Evolutionary conservation across 805 yeast species (phyloP).

Genomic region (Teunomyces panamensis): DNA sequence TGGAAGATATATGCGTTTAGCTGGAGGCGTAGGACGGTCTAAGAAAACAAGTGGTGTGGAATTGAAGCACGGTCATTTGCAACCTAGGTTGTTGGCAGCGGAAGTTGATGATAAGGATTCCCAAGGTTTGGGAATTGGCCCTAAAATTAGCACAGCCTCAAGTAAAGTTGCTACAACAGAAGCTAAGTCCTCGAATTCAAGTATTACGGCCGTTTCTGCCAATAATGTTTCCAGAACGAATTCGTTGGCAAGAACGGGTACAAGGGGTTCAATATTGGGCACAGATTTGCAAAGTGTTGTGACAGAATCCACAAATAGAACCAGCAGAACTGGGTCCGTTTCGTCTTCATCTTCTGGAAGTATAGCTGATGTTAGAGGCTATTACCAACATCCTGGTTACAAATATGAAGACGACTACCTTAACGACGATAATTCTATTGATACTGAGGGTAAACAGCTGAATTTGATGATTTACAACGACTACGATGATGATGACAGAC

Average conservation of each 20-base stretch:
- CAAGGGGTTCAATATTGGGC: constrained; percentile 21
- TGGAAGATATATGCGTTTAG: constrained; percentile 27
- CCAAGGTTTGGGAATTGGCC: constrained; percentile 7
- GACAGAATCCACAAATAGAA: constrained; percentile 13
- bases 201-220: constrained; percentile 11
- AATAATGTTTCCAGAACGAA: constrained; percentile 20
- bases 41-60: constrained; percentile 48
- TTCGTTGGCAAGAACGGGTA: constrained; percentile 32
- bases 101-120: constrained; percentile 68
- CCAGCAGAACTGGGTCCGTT: constrained; percentile 17
- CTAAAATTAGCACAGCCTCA: constrained; percentile 2
- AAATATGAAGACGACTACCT: constrained; percentile 23
- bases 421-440: constrained; percentile 11
- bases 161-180: constrained; percentile 4
- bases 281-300: constrained; percentile 18
- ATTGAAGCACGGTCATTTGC: constrained; percentile 59
- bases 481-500: constrained; percentile 28
- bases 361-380: constrained; percentile 28
- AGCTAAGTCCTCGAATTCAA: constrained; percentile 11
- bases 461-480: constrained; percentile 4
- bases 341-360: constrained; percentile 30
- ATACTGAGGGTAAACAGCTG: constrained; percentile 8
- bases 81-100: constrained; percentile 67
- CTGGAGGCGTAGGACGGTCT: constrained; percentile 13
- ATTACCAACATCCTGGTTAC: constrained; percentile 43